Evolutionary conservation across 306 rosid genomes (phyloP).

Genomic region (Carpinus fangiana): DNA sequence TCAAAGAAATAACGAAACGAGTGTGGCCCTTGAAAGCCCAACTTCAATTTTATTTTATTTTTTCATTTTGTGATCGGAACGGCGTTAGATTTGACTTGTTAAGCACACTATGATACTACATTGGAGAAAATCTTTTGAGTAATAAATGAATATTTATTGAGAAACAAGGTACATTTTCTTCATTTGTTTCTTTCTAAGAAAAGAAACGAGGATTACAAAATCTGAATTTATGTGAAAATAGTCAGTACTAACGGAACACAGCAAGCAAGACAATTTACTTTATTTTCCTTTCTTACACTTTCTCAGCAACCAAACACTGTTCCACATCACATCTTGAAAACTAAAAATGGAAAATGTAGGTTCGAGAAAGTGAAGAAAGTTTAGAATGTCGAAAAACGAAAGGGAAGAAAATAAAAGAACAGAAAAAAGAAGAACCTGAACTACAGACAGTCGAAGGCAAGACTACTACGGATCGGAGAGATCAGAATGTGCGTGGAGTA

Average conservation of each 20-base stretch:
- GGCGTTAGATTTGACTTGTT: background rate
- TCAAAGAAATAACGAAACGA: constrained; percentile 5
- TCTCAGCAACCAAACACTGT: constrained; percentile 25
- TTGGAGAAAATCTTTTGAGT: background rate
- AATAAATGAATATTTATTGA: background rate
- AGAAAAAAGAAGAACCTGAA: background rate
- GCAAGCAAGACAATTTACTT: constrained; percentile 21
- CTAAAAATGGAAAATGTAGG: background rate
- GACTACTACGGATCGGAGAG: constrained; percentile 39
- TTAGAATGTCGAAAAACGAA: background rate
- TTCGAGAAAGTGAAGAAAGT: background rate
- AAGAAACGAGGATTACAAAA: background rate
- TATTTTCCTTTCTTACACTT: constrained; percentile 28
- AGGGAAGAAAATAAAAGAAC: background rate
- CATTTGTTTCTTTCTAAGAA: background rate
- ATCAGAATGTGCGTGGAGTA: constrained; percentile 42
- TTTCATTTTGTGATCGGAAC: background rate
- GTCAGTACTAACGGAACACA: background rate
- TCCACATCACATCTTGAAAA: background rate
- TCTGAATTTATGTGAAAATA: background rate
- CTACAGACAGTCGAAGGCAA: background rate
- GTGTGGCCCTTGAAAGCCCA: constrained; percentile 7
- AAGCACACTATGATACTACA: background rate
- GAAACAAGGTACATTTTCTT: background rate
- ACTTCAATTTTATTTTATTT: background rate